A percentile compares a stretch with the other conserved stretches of the same genome.
Conservation (phyloP, 805 yeast genomes). For the Suhomyces sp. region DNA sequence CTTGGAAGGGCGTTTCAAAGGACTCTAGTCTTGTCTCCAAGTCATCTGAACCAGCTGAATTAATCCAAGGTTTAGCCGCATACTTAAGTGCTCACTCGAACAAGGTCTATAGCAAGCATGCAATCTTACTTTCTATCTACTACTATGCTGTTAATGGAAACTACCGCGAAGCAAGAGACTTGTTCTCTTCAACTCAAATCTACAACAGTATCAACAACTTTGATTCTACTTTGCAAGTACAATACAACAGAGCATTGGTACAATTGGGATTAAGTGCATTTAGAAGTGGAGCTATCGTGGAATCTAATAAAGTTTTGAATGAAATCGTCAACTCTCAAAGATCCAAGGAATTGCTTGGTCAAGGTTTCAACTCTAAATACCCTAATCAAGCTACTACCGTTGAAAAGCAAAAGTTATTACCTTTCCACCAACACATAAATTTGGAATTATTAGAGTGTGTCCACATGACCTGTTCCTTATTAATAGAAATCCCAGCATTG, state of each 20-base stretch:
- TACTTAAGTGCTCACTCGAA: conserved; percentile 67
- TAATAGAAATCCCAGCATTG: conserved; percentile 87
- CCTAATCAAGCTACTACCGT: conserved; percentile 53
- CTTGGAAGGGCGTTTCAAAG: conserved; percentile 62
- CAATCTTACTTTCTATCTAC: conserved; percentile 81
- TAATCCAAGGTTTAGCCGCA: conserved; percentile 65
- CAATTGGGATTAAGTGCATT: conserved; percentile 96
- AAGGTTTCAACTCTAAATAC: conserved; percentile 73
- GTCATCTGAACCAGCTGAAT: conserved; percentile 37
- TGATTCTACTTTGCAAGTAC: conserved; percentile 83
- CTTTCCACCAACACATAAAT: conserved; percentile 98
- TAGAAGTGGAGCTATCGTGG: conserved; percentile 81
- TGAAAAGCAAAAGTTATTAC: conserved; percentile 81
- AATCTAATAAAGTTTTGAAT: conserved; percentile 80
- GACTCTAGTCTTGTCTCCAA: conserved; percentile 32
- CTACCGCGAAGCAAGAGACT: conserved; percentile 81
- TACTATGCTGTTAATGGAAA: conserved; percentile 87
- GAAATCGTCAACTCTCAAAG: conserved; percentile 86
- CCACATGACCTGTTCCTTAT: conserved; percentile 83
- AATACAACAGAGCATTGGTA: conserved; percentile 92
- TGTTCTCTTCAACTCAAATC: conserved; percentile 82
- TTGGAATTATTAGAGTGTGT: conserved; percentile 92
- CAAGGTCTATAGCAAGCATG: conserved; percentile 72
- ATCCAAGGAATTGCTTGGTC: conserved; percentile 91
- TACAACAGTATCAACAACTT: conserved; percentile 81